Evolutionary conservation across 805 yeast genomes (phyloP).

Genomic region (Pichia exigua): DNA sequence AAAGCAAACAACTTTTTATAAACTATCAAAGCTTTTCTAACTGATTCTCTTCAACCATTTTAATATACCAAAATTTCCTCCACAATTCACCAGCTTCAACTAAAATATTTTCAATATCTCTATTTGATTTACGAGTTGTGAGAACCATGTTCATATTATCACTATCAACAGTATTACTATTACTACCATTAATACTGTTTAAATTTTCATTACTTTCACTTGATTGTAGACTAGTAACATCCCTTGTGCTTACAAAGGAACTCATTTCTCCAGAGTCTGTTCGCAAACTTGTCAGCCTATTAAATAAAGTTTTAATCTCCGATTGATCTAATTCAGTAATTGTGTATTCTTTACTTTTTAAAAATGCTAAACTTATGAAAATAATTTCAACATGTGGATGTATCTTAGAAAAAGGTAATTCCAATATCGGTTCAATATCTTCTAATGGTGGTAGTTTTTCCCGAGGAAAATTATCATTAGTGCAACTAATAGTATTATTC

Average conservation of each 20-base stretch:
- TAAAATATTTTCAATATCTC: conserved; percentile 66
- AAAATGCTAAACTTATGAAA: conserved; percentile 68
- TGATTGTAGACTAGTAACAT: not conserved
- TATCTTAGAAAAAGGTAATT: conserved; percentile 48
- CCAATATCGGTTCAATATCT: conserved; percentile 21
- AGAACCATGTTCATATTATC: not conserved
- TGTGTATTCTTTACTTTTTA: conserved; percentile 71
- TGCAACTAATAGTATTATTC: not conserved
- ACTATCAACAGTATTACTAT: not conserved
- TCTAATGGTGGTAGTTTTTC: conserved; percentile 5
- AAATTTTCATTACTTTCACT: not conserved
- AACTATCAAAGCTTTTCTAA: not conserved
- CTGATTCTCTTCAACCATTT: conserved; percentile 37
- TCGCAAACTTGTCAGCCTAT: conserved; percentile 42
- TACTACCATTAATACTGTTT: not conserved
- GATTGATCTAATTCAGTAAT: conserved; percentile 83
- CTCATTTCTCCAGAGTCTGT: conserved; percentile 21
- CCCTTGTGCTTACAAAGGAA: conserved; percentile 19
- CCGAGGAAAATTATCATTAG: not conserved
- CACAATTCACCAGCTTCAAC: conserved; percentile 80
- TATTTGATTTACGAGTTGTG: conserved; percentile 18
- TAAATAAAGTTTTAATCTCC: conserved; percentile 74
- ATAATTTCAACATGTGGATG: conserved; percentile 73
- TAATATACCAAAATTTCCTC: conserved; percentile 73
- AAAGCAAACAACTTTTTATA: not conserved